Evolutionary conservation across 2,329 filamentous ascomycete genomes (phyloP), one percentile per base, ranked within the genome.

Genomic region (Nannizzia gypsea): DNA sequence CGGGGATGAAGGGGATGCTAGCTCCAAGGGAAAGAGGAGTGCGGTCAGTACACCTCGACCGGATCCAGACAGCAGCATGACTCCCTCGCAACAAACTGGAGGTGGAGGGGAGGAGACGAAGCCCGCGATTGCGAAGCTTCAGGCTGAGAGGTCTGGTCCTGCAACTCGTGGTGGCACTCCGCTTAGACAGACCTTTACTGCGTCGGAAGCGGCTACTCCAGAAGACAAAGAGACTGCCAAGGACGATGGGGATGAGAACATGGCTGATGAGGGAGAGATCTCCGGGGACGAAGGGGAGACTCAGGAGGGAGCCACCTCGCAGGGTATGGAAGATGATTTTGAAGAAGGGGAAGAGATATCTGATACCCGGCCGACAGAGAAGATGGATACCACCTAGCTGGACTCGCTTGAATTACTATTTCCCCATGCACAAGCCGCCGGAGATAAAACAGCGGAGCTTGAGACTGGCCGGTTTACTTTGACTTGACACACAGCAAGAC

Each of bases 321-420:
- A 87, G 64, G 81, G 77, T 67, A 89, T 89, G 86, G 42, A 24
- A 26, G 74, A 73, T n/a, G 76, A 77, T 3, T 73, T 79, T 13
- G 78, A 77, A 52, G 73, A 75, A 64, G 73, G 70, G 36, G 73
- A 83, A 56, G 78, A 83, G 61, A 74, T 76, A 22, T 76, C 79
- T 15, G 72, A 73, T 26, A 74, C 76, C 46, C 74, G 70, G 40
- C 70, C 68, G 31, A 78, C 73, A 6, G 84, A 87, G 64, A 81
- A 77, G 67, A 90, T 89, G 87, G 87, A 89, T 75, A 88, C 76
- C 52, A 77, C 76, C 13, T 76, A 69, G 56, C 68, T 38, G 5
- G 13, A 11, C 4, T 36, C 3, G 9, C 31, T 13, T 11, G 8
- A 28, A 22, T 8, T n/a, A 24, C 38, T n/a, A 24, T 15, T n/a